Conservation (phyloP, 179 eudicot genomes). For the Spinacia oleracea region DNA sequence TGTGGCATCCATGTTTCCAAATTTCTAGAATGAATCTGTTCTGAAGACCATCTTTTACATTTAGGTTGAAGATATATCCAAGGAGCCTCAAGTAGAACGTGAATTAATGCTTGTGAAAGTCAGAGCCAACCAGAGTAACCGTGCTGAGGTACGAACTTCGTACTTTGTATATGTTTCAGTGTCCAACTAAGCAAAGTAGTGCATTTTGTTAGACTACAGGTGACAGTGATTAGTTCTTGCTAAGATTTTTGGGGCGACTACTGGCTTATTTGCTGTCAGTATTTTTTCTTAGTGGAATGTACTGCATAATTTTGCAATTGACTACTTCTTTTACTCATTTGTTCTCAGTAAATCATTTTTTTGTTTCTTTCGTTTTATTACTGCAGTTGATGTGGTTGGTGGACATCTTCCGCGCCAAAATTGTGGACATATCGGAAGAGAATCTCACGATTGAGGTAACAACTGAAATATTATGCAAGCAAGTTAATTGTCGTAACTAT, state of each 20-base stretch:
- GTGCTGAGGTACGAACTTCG: slow-evolving; percentile 61
- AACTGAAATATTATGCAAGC: not conserved
- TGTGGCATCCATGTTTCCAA: not conserved
- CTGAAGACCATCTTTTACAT: not conserved
- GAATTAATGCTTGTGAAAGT: slow-evolving; percentile 91
- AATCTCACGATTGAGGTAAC: slow-evolving; percentile 83
- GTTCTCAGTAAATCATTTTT: not conserved
- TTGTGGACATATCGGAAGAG: slow-evolving; percentile 78
- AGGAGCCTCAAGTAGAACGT: slow-evolving; percentile 90
- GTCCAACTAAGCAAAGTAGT: not conserved
- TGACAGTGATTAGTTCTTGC: not conserved
- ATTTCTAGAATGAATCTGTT: not conserved
- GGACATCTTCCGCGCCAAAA: slow-evolving; percentile 84
- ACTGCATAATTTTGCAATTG: not conserved
- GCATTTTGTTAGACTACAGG: not conserved
- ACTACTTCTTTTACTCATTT: not conserved
- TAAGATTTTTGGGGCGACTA: not conserved
- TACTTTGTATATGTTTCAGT: not conserved
- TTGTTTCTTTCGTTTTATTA: slow-evolving; percentile 5
- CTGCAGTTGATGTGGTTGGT: slow-evolving; percentile 86
- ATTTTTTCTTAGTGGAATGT: slow-evolving; percentile 1
- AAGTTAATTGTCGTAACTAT: not conserved
- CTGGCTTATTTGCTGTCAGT: not conserved
- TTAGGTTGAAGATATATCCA: slow-evolving; percentile 90
- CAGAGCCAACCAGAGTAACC: slow-evolving; percentile 51